Evolutionary conservation across 495 filamentous ascomycete genomes (phyloP), one percentile per base, ranked within the genome.

Genomic region (Viridothelium virens): DNA sequence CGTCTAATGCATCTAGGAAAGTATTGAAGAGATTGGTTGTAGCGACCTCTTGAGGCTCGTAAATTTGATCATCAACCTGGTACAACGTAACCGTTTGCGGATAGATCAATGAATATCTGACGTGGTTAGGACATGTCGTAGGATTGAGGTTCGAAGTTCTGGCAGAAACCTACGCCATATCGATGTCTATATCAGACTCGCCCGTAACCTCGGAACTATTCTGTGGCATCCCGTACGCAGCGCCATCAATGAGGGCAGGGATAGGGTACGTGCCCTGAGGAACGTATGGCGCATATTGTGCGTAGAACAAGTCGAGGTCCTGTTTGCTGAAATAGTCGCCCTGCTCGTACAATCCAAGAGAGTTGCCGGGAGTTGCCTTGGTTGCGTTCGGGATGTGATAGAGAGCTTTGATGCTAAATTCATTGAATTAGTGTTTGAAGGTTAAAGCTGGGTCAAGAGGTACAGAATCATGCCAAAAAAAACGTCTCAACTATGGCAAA

Each of bases 191-290:
- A 47, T 65, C 62, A 25, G 61, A 33, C 59, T 71, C 70, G 7
- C 65, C 67, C 10, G 36, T 34, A 34, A 56, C 63, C 11, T 7
- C 31, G 16, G 61, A 16, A 50, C 62, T 61, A 10, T 41, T 31
- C 1, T 37, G n/a, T 2, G 64, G 47, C 2, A 67, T 56, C 5
- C 61, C 61, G 9, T 64, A 61, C 11, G 61, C 12, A 34, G 33
- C 67, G 7, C 67, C 67, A 53, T 69, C 68, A 18, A 71, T 53
- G 31, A 33, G 56, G 10, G 18, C 37, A 6, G 53, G 37, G 12
- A 65, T 63, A 39, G 70, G 70, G 2, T n/a, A 10, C 1, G 70
- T 71, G 12, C 70, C 70, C 6, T 71, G 59, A 2, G 70, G 70
- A 3, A 71, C 47, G 36, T 65, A 38, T 14, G 67, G 63, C n/a